Evolutionary conservation across 2,329 filamentous ascomycete genomes (phyloP).

Genomic region (Botryotinia convoluta): DNA sequence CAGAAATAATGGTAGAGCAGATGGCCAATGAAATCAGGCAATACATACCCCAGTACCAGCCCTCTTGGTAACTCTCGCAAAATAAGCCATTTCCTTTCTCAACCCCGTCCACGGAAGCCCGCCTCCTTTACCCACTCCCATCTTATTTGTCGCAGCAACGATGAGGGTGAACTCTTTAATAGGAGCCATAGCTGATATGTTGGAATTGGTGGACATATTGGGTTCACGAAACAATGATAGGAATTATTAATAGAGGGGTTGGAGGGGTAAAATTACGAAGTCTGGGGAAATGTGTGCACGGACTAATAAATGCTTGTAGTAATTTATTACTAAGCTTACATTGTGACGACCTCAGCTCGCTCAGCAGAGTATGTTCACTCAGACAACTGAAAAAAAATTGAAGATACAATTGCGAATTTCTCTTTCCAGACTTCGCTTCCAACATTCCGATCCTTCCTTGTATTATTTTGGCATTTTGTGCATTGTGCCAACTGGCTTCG

Average conservation of each 20-base stretch:
- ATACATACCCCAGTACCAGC: conserved; percentile 42
- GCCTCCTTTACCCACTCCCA: conserved; percentile 83
- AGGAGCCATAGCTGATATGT: conserved; percentile 20
- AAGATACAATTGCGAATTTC: background rate
- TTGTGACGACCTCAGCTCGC: background rate
- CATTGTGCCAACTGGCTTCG: background rate
- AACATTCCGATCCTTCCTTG: background rate
- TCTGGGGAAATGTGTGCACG: conserved; percentile 13
- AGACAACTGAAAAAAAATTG: background rate
- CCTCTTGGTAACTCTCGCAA: conserved; percentile 78
- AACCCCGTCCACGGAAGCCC: conserved; percentile 86
- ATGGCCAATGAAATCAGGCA: background rate
- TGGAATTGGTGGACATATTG: conserved; percentile 7
- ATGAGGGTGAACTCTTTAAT: conserved; percentile 73
- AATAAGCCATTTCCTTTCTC: conserved; percentile 91
- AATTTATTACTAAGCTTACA: conserved; percentile 2
- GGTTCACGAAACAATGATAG: background rate
- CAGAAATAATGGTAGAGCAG: background rate
- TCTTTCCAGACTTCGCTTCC: background rate
- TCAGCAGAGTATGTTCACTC: background rate
- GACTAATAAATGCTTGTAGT: background rate
- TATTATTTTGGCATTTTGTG: background rate
- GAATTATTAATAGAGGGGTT: conserved; percentile 2
- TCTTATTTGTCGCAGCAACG: conserved; percentile 82
- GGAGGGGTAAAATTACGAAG: conserved; percentile 15